These are phyloP conservation scores for Coemansia sp. DNA, from an alignment of 192 early-diverging fungal species.

Conservation along the genomic window DNA sequence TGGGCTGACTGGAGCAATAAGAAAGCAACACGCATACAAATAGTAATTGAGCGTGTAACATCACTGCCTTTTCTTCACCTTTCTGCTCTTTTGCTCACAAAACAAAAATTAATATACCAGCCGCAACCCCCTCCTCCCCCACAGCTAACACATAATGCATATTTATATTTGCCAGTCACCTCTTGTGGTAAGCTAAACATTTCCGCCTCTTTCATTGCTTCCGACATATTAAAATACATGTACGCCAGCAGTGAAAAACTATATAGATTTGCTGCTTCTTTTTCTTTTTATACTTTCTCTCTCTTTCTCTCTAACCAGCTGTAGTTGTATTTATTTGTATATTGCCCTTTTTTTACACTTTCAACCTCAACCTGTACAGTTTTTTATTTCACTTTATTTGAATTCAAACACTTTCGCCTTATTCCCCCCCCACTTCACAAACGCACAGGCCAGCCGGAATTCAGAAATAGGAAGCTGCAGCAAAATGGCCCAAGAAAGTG, in stretches of 20 bases:
- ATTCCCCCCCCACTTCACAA: neutral
- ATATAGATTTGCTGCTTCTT: too few species aligned
- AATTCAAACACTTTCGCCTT: neutral
- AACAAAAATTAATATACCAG: neutral
- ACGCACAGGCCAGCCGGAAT: neutral
- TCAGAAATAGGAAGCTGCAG: neutral
- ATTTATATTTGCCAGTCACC: too few species aligned
- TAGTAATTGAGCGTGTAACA: neutral
- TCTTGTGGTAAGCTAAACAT: neutral
- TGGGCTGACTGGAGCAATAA: neutral
- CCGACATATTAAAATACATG: neutral
- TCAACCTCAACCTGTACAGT: neutral
- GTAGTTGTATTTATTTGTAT: neutral
- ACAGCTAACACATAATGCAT: too few species aligned
- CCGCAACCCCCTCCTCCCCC: neutral
- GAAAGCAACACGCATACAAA: neutral
- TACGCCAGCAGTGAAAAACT: too few species aligned
- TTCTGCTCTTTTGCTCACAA: neutral
- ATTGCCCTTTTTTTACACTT: neutral
- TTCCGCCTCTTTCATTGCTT: neutral
- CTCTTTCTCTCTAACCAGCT: neutral
- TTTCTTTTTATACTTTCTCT: neutral
- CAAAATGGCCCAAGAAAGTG: constrained; percentile 2
- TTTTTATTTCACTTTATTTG: neutral
- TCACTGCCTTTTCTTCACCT: neutral